Percentiles rank a stretch among this genome's conserved stretches.
Evolutionary conservation across 192 early-diverging fungal genomes (phyloP).

Genomic region (Coemansia sp.): DNA sequence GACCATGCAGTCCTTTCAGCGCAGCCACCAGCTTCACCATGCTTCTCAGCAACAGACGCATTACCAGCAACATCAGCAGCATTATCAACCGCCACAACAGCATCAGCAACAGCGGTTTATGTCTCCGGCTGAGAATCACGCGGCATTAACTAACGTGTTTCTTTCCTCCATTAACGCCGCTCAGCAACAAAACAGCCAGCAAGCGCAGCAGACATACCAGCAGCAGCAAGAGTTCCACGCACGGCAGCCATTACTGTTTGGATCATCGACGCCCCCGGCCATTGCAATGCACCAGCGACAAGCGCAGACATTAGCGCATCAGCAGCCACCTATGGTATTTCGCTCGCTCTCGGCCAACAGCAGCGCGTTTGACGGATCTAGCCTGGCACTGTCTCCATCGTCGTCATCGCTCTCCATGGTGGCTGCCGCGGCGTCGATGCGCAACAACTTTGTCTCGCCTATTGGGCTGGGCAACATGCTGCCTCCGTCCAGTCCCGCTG

Average conservation of each 20-base stretch:
- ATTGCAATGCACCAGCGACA: not conserved
- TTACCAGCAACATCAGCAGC: slow-evolving; percentile 2
- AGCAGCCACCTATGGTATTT: slow-evolving; percentile 24
- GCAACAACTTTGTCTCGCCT: slow-evolving; percentile 25
- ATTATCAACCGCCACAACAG: not conserved
- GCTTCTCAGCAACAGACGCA: slow-evolving; percentile 2
- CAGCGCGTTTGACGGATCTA: slow-evolving; percentile 18
- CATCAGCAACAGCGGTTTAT: slow-evolving; percentile 4
- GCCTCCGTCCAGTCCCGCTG: slow-evolving; percentile 1
- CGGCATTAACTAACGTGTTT: not conserved
- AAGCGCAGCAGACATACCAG: not conserved
- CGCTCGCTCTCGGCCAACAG: slow-evolving; percentile 29
- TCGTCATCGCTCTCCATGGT: slow-evolving; percentile 21
- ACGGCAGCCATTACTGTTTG: slow-evolving; percentile 19
- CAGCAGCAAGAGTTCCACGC: not conserved
- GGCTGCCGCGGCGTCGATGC: slow-evolving; percentile 9
- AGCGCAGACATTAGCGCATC: not conserved
- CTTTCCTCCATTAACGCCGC: not conserved
- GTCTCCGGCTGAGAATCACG: not conserved
- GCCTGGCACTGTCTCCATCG: slow-evolving; percentile 9
- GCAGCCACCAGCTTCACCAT: not conserved
- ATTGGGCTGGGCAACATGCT: slow-evolving; percentile 22
- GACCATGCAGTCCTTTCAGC: not conserved
- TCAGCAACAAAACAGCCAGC: not conserved
- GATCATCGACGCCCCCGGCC: slow-evolving; percentile 4